Evolutionary conservation across 176 grass and related monocot species (phyloP).

Genomic region (Phoenix dactylifera): DNA sequence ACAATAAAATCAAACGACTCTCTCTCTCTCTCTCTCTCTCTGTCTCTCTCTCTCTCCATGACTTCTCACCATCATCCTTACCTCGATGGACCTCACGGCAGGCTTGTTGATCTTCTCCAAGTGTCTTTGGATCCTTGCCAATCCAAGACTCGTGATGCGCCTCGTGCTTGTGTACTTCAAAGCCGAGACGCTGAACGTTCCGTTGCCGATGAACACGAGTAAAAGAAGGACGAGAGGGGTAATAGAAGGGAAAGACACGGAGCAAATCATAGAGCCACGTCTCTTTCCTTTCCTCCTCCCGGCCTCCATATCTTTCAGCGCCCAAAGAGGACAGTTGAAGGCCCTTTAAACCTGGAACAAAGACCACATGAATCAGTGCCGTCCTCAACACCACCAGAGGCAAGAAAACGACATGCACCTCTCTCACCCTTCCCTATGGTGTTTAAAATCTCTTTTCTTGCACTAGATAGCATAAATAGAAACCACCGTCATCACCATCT

Average conservation of each 20-base stretch:
- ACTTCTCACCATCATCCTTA: neutral
- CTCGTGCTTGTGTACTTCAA: neutral
- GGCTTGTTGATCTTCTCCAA: constrained; percentile 62
- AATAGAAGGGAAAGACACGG: constrained; percentile 9
- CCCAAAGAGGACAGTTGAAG: constrained; percentile 2
- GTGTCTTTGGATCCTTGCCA: constrained; percentile 53
- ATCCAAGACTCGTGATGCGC: constrained; percentile 26
- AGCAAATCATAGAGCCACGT: neutral
- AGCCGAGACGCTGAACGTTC: neutral
- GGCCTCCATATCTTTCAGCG: constrained; percentile 26
- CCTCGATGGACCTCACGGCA: constrained; percentile 45
- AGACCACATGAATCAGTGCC: constrained; percentile 17
- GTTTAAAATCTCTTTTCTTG: neutral
- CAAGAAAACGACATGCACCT: constrained; percentile 10
- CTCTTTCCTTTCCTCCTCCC: constrained; percentile 8
- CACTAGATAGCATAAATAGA: no score
- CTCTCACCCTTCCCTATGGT: neutral
- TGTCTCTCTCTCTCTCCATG: no score
- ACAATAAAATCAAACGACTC: no score
- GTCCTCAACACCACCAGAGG: neutral
- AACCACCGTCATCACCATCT: neutral
- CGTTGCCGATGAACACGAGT: constrained; percentile 1
- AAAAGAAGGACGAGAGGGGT: constrained; percentile 22
- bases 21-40: no score
- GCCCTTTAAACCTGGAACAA: constrained; percentile 1